These are phyloP conservation scores for Geosmithia putterillii DNA, from an alignment of 2,329 filamentous ascomycete genomes.

Conservation along the genomic window DNA sequence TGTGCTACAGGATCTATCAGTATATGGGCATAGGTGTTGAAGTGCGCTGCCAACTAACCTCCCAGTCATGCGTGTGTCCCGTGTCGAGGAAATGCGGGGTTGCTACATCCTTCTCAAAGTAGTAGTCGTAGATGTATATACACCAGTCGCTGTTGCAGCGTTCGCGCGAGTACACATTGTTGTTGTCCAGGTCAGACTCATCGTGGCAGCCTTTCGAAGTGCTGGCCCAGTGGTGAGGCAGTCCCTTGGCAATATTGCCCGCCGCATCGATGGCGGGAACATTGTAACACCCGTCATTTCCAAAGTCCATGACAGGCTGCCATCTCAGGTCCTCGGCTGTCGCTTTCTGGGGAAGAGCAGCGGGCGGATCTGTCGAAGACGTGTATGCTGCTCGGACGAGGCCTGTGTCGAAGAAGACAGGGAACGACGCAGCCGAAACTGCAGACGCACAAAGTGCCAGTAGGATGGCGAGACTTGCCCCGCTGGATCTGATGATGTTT, in stretches of 20 bases:
- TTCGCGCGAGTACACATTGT: constrained; percentile 27
- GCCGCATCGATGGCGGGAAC: constrained; percentile 21
- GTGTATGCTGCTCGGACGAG: background rate
- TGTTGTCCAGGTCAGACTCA: constrained; percentile 18
- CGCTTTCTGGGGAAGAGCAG: constrained; percentile 8
- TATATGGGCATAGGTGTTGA: background rate
- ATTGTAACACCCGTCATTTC: constrained; percentile 24
- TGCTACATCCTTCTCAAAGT: constrained; percentile 26
- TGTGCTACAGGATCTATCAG: constrained; percentile 1
- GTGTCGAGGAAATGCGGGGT: constrained; percentile 10
- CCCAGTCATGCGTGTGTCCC: constrained; percentile 26
- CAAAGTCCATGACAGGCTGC: constrained; percentile 13
- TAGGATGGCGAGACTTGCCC: background rate
- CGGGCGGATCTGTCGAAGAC: constrained; percentile 4
- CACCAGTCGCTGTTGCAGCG: constrained; percentile 31
- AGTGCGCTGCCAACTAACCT: constrained; percentile 9
- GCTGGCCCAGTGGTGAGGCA: constrained; percentile 14
- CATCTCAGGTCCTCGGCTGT: constrained; percentile 9
- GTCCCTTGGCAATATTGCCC: constrained; percentile 18
- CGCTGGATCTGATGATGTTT: background rate
- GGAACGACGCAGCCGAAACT: background rate
- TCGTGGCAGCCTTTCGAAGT: constrained; percentile 17
- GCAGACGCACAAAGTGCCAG: background rate
- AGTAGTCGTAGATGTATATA: constrained; percentile 28
- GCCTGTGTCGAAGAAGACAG: background rate